Conservation (phyloP, 2,329 filamentous ascomycete genomes). For the Monilinia laxa region DNA sequence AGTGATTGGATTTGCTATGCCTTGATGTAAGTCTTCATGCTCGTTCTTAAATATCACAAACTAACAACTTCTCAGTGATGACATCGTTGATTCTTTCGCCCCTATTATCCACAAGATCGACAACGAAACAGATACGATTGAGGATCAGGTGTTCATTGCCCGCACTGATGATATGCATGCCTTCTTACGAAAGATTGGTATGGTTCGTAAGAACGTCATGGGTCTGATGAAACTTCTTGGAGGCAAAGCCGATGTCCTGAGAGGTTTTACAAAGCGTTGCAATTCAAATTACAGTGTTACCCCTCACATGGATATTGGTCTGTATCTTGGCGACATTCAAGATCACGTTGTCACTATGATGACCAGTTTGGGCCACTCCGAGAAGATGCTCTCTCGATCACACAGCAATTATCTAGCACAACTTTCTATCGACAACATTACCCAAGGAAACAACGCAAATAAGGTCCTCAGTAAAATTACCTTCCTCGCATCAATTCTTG, state of each 20-base stretch:
- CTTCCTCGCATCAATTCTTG: constrained; percentile 88
- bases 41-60: not conserved
- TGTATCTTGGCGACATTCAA: constrained; percentile 96
- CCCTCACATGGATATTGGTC: constrained; percentile 90
- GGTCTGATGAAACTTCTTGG: constrained; percentile 87
- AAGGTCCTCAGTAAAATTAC: constrained; percentile 92
- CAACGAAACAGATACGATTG: constrained; percentile 84
- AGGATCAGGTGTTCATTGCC: constrained; percentile 92
- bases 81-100: constrained; percentile 95
- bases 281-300: constrained; percentile 97
- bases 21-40: constrained; percentile 68
- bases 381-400: constrained; percentile 92
- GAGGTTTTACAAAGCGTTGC: constrained; percentile 96
- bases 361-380: constrained; percentile 90
- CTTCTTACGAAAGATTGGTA: constrained; percentile 85
- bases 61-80: constrained; percentile 59
- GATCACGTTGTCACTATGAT: constrained; percentile 99
- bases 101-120: constrained; percentile 87
- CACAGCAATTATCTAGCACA: constrained; percentile 97
- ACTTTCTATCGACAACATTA: constrained; percentile 86
- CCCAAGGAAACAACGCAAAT: constrained; percentile 85
- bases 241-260: constrained; percentile 97
- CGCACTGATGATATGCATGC: constrained; percentile 84
- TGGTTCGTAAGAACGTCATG: constrained; percentile 92
- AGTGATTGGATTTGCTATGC: constrained; percentile 99